Conservation (phyloP, 176 grass and related monocot genomes). For the Aechmea fasciata region DNA sequence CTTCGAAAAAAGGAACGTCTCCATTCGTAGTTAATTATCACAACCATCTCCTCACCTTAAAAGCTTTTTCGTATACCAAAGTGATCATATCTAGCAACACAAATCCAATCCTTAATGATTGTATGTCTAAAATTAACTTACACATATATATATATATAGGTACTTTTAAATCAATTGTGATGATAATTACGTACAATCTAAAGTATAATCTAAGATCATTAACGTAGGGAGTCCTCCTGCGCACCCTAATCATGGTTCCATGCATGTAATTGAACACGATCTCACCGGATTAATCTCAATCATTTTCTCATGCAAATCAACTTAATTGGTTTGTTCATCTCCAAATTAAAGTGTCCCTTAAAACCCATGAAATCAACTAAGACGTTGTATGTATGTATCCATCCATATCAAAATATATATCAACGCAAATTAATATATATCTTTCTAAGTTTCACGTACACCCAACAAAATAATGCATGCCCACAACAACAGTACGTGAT, state of each 20-base stretch:
- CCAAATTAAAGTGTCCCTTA: no score
- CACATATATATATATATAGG: not conserved
- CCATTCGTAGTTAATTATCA: not conserved
- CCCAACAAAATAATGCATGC: not conserved
- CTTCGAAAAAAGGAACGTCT: not conserved
- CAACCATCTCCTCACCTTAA: not conserved
- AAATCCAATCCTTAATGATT: not conserved
- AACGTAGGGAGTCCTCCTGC: conserved; percentile 6
- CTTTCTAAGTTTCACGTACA: not conserved
- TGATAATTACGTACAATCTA: conserved; percentile 6
- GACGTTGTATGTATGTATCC: not conserved
- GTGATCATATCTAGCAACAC: not conserved
- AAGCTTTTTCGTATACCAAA: no score
- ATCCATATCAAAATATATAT: not conserved
- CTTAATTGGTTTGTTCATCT: no score
- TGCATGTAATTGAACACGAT: conserved; percentile 11
- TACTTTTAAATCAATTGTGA: not conserved
- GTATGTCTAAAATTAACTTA: not conserved
- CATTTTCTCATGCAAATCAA: no score
- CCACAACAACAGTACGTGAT: not conserved
- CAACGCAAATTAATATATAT: not conserved
- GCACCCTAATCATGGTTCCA: conserved; percentile 24
- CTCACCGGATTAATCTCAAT: not conserved
- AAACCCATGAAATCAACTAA: not conserved
- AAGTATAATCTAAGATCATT: conserved; percentile 1